Conservation (phyloP, 1,284 basidiomycete genomes). For the Naganishia albida region DNA sequence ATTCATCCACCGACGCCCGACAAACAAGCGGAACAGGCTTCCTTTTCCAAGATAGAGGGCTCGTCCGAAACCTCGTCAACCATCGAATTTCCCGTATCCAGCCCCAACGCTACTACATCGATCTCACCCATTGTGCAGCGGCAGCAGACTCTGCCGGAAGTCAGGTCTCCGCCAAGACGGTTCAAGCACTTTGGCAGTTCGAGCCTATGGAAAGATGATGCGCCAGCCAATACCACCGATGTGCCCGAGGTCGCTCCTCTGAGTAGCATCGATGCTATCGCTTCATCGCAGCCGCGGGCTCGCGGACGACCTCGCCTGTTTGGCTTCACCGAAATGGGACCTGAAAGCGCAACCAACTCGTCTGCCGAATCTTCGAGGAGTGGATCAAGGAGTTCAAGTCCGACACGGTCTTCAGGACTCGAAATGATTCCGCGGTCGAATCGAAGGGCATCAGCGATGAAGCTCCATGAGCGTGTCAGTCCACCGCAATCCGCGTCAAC, state of each 20-base stretch:
- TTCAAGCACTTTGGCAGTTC: conserved; percentile 29
- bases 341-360: conserved; percentile 35
- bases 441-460: conserved; percentile 19
- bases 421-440: conserved; percentile 30
- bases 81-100: conserved; percentile 11
- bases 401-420: conserved; percentile 11
- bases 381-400: conserved; percentile 36
- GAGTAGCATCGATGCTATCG: neutral
- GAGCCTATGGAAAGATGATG: conserved; percentile 20
- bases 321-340: conserved; percentile 48
- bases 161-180: conserved; percentile 17
- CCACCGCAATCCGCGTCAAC: conserved; percentile 16
- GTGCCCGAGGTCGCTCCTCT: neutral
- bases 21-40: neutral
- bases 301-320: conserved; percentile 48
- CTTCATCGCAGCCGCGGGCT: neutral
- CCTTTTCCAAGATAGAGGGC: neutral
- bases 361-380: conserved; percentile 38
- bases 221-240: neutral
- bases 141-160: conserved; percentile 21
- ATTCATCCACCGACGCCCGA: conserved; percentile 14
- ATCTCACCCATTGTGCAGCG: conserved; percentile 8
- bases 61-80: neutral
- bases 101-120: conserved; percentile 4
- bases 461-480: conserved; percentile 4